These are phyloP conservation scores for Microbotryomycetes sp. DNA, from an alignment of 1,284 basidiomycete species.

Conservation along the genomic window DNA sequence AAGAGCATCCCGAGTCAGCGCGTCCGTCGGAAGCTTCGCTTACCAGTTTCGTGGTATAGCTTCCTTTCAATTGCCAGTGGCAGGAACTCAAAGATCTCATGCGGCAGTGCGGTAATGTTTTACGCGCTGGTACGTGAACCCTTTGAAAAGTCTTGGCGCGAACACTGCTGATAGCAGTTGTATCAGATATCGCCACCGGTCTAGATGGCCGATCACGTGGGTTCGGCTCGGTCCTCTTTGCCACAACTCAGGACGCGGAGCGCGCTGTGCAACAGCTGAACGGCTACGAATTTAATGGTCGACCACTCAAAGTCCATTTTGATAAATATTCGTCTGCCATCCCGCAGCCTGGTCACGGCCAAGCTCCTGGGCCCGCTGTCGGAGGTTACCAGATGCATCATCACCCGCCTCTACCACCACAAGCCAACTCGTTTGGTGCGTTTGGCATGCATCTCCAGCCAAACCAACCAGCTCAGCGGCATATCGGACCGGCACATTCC, in stretches of 20 bases:
- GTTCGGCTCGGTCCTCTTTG: constrained; percentile 80
- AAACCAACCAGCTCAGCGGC: not conserved
- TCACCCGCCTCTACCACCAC: not conserved
- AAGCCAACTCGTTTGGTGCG: not conserved
- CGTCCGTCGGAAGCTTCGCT: constrained; percentile 3
- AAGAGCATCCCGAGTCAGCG: constrained; percentile 38
- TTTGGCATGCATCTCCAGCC: not conserved
- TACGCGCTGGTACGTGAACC: constrained; percentile 88
- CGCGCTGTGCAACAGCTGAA: constrained; percentile 54
- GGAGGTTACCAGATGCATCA: constrained; percentile 1
- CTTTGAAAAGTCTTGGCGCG: constrained; percentile 44
- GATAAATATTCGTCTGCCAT: constrained; percentile 53
- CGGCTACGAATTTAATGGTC: constrained; percentile 64
- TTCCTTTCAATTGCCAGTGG: constrained; percentile 89
- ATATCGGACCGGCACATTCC: not conserved
- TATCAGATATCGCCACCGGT: constrained; percentile 78
- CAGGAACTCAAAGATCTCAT: constrained; percentile 98
- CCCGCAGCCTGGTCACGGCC: not conserved
- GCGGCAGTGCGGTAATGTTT: constrained; percentile 85
- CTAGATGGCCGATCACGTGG: constrained; percentile 76
- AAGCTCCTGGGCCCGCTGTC: not conserved
- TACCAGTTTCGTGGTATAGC: constrained; percentile 45
- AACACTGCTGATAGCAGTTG: too few species aligned
- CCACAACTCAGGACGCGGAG: constrained; percentile 74
- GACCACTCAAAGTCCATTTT: constrained; percentile 74